Evolutionary conservation across 1,139 yeast genomes (phyloP).

Genomic region (Pichia sp.): DNA sequence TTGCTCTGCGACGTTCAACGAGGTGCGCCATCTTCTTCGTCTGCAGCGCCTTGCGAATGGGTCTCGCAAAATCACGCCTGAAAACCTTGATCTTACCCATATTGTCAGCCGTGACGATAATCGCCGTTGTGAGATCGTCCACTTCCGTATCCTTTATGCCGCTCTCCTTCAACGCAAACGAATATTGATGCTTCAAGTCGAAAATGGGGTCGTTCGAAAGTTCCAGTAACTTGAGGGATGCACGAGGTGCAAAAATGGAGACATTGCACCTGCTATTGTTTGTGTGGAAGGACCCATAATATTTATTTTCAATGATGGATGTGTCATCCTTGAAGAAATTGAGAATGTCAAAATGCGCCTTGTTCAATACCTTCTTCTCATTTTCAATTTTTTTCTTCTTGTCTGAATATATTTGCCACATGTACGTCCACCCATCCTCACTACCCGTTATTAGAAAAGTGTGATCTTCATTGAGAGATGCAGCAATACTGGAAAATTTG

Average conservation of each 20-base stretch:
- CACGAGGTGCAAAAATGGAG: constrained; percentile 74
- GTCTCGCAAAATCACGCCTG: constrained; percentile 66
- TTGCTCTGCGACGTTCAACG: constrained; percentile 3
- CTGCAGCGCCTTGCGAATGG: constrained; percentile 27
- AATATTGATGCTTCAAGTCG: constrained; percentile 42
- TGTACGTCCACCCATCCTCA: constrained; percentile 64
- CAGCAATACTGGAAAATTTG: constrained; percentile 63
- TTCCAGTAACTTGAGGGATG: constrained; percentile 56
- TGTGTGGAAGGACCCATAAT: constrained; percentile 69
- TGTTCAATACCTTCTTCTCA: constrained; percentile 12
- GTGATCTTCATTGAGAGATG: constrained; percentile 53
- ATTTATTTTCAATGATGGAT: constrained; percentile 36
- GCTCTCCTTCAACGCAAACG: constrained; percentile 10
- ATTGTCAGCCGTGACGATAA: constrained; percentile 72
- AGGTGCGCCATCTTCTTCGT: constrained; percentile 8
- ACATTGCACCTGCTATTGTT: constrained; percentile 68
- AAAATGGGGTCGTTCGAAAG: constrained; percentile 73
- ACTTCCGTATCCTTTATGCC: constrained; percentile 20
- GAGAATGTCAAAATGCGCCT: constrained; percentile 28
- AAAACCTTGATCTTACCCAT: constrained; percentile 68
- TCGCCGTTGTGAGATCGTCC: constrained; percentile 36
- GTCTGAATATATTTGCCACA: constrained; percentile 43
- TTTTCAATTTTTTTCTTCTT: constrained; percentile 8
- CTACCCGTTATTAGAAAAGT: constrained; percentile 50
- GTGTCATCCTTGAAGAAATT: constrained; percentile 24